Conservation (phyloP, 257 asterid species). For the Plectranthus barbatus region DNA sequence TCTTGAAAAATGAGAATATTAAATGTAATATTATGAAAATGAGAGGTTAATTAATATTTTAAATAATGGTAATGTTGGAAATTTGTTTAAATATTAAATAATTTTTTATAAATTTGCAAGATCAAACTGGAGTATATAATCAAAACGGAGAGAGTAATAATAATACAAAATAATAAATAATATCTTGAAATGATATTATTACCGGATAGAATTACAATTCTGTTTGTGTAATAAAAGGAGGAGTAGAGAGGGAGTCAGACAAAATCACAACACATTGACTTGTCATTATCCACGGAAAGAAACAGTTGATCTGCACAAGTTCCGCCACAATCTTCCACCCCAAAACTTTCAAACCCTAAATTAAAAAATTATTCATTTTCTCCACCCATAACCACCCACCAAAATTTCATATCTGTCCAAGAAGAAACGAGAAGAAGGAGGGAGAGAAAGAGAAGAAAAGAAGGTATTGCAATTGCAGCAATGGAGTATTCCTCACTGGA, state of each 20-base stretch:
- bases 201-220: too few species aligned
- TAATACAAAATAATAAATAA: too few species aligned
- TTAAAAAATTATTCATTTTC: conserved; percentile 18
- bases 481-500: conserved; percentile 30
- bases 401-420: conserved; percentile 12
- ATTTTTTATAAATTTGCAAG: too few species aligned
- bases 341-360: conserved; percentile 38
- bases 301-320: conserved; percentile 44
- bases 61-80: too few species aligned
- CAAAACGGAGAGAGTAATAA: too few species aligned
- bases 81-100: too few species aligned
- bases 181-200: too few species aligned
- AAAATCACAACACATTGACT: conserved; percentile 19
- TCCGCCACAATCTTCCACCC: conserved; percentile 34
- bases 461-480: background rate
- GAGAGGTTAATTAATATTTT: too few species aligned
- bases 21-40: too few species aligned
- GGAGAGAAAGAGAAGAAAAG: background rate
- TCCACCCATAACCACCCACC: conserved; percentile 43
- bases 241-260: background rate
- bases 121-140: too few species aligned
- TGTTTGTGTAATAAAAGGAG: too few species aligned
- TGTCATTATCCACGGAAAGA: conserved; percentile 33
- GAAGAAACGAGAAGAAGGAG: background rate
- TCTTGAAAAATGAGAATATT: too few species aligned